Evolutionary conservation across 2,329 filamentous ascomycete species (phyloP).

Genomic region (Cephalotrichum gorgonifer): DNA sequence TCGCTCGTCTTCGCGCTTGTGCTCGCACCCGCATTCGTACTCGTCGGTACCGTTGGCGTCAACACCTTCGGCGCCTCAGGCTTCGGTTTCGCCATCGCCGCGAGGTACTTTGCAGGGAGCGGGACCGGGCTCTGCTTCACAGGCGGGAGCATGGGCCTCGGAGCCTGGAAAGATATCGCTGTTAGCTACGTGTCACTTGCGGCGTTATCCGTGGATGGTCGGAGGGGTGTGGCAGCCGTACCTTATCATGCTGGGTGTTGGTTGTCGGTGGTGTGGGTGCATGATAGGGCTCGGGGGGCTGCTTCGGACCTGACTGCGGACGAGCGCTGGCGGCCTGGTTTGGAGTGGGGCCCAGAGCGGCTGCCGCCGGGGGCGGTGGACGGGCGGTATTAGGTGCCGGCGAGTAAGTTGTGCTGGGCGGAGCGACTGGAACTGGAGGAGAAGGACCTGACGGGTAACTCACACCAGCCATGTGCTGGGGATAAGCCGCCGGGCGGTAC

Average conservation of each 20-base stretch:
- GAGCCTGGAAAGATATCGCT: not conserved
- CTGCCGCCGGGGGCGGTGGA: not conserved
- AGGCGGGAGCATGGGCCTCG: slow-evolving; percentile 11
- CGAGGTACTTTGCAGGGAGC: slow-evolving; percentile 27
- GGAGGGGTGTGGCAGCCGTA: not conserved
- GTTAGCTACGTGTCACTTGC: not conserved
- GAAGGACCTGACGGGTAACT: not conserved
- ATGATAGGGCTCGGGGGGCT: not conserved
- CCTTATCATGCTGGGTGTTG: not conserved
- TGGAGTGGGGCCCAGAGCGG: not conserved
- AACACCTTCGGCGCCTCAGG: not conserved
- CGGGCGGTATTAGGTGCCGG: not conserved
- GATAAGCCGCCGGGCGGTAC: not conserved
- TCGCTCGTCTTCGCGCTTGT: too few species aligned
- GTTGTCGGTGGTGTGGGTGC: not conserved
- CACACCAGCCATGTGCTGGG: not conserved
- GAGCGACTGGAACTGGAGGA: not conserved
- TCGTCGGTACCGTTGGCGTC: not conserved
- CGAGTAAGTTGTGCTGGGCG: not conserved
- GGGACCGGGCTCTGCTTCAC: slow-evolving; percentile 33
- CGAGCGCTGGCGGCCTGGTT: not conserved
- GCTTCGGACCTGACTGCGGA: not conserved
- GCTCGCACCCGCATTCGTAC: too few species aligned
- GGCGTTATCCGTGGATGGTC: not conserved
- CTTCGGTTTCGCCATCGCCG: not conserved